Evolutionary conservation across 2,329 filamentous ascomycete genomes (phyloP).

Genomic region (Colletotrichum australisinense): DNA sequence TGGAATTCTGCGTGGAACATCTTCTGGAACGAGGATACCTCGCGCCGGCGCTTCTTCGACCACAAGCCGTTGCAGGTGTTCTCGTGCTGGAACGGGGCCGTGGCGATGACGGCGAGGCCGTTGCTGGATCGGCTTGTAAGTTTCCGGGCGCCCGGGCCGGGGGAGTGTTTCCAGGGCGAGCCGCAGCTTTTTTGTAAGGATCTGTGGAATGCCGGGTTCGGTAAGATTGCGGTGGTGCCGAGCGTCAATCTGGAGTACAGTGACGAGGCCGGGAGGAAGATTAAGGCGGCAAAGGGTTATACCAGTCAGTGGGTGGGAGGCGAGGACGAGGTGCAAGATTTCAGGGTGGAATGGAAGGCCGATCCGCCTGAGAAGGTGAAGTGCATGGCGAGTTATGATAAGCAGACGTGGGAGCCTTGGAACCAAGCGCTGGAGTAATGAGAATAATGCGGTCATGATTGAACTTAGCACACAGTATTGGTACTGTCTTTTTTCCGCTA

Average conservation of each 20-base stretch:
- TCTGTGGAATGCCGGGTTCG: constrained; percentile 60
- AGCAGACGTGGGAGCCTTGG: constrained; percentile 57
- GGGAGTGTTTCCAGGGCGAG: constrained; percentile 66
- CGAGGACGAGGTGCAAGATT: constrained; percentile 38
- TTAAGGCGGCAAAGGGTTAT: constrained; percentile 64
- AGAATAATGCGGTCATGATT: background rate
- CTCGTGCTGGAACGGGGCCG: constrained; percentile 70
- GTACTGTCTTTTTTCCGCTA: no score
- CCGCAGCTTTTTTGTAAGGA: constrained; percentile 68
- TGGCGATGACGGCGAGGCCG: constrained; percentile 59
- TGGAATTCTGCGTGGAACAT: constrained; percentile 62
- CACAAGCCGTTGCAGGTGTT: constrained; percentile 69
- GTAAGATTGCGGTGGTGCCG: constrained; percentile 67
- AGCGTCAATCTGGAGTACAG: constrained; percentile 67
- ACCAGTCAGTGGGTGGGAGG: constrained; percentile 50
- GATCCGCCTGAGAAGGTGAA: constrained; percentile 58
- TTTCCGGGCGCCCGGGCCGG: constrained; percentile 53
- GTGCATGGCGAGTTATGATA: constrained; percentile 56
- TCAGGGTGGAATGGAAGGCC: constrained; percentile 54
- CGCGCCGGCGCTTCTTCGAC: constrained; percentile 45
- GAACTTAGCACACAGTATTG: background rate
- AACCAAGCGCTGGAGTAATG: constrained; percentile 43
- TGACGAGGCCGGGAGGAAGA: constrained; percentile 53
- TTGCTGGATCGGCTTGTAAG: constrained; percentile 54
- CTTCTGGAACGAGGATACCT: constrained; percentile 61